Evolutionary conservation across 2,329 filamentous ascomycete genomes (phyloP), one percentile per base, ranked within the genome.

Genomic region (Escovopsis sp.): DNA sequence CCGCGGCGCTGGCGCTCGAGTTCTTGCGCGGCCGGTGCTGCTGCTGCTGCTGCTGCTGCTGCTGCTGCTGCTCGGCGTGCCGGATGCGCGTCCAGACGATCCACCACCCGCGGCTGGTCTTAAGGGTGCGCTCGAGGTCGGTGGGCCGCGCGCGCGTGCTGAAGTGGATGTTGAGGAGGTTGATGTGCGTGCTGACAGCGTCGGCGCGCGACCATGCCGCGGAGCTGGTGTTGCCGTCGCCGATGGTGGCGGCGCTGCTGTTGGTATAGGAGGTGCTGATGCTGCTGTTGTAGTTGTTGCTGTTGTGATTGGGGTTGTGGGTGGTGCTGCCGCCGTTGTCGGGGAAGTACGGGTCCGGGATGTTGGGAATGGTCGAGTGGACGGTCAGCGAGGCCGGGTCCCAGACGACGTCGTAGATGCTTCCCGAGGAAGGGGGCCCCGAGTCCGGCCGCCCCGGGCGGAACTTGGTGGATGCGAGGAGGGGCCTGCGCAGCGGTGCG

Each of bases 81-180:
- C 54, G 55, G 16, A 77, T 57, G 17, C 72, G 61, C 33, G 66
- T 74, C 76, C 76, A 80, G 18, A 79, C 72, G 21, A 80, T 62
- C 76, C 76, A 80, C 72, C 75, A 80, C 1, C 74, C 76, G 25
- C 74, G 66, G 31, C 61, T 72, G 4, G 76, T 79, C 60, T 79
- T 78, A 46, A 68, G 71, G 2, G 73, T 79, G 15, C 71, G 62
- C 50, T 80, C 76, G 4, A 70, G 50, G 40, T 72, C 68, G 4
- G 54, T 53, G 26, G 61, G 52, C 2, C 49, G 52, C 11, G 46
- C 41, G 5, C 63, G 58, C 2, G 68, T 70, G n/a, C 47, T 41
- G 25, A 42, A 43, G 43, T 71, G 68, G 8, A 72, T 64, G 45
- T 68, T 70, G 19, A 81, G 61, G 10, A 80, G 63, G 44, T 79